Percentiles rank a stretch among this genome's conserved stretches.
phyloP scores from a whole-genome alignment of 2,329 filamentous ascomycete genomes.

The Mariannaea elegans region DNA sequence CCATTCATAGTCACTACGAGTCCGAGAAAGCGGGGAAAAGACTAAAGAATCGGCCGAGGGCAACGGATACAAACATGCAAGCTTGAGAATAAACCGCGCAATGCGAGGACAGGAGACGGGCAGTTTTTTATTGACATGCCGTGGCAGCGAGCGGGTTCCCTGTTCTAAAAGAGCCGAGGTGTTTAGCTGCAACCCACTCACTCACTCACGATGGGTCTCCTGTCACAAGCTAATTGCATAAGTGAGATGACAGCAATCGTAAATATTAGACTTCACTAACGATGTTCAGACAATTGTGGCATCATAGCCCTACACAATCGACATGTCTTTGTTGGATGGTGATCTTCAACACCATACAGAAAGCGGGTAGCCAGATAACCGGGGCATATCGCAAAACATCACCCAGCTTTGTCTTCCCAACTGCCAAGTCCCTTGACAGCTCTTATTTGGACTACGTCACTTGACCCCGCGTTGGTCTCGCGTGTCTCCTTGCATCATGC shows the following conservation, averaged over 20 bases:
- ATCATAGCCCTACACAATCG: no score
- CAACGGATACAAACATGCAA: background rate
- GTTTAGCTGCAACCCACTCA: background rate
- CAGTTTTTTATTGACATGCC: conserved; percentile 5
- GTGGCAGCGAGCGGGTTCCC: conserved; percentile 25
- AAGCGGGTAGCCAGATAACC: no score
- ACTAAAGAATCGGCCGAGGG: conserved; percentile 8
- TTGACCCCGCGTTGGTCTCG: conserved; percentile 6
- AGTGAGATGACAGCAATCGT: no score
- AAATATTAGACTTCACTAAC: no score
- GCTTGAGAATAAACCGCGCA: conserved; percentile 21
- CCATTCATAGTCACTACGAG: background rate
- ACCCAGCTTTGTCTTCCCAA: background rate
- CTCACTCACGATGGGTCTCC: background rate
- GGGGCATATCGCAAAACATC: no score
- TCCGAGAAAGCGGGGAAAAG: background rate
- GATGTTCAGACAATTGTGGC: no score
- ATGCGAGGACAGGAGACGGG: conserved; percentile 5
- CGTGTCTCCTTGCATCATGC: conserved; percentile 5
- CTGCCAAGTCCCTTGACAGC: background rate
- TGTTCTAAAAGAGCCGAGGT: conserved; percentile 31
- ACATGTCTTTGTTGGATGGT: no score
- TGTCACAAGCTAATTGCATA: background rate
- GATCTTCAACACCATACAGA: no score
- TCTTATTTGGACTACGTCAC: conserved; percentile 10